A percentile compares a stretch with the other conserved stretches of the same genome.
Conservation (phyloP, 2,329 filamentous ascomycete genomes). For the Apiospora phragmitis region DNA sequence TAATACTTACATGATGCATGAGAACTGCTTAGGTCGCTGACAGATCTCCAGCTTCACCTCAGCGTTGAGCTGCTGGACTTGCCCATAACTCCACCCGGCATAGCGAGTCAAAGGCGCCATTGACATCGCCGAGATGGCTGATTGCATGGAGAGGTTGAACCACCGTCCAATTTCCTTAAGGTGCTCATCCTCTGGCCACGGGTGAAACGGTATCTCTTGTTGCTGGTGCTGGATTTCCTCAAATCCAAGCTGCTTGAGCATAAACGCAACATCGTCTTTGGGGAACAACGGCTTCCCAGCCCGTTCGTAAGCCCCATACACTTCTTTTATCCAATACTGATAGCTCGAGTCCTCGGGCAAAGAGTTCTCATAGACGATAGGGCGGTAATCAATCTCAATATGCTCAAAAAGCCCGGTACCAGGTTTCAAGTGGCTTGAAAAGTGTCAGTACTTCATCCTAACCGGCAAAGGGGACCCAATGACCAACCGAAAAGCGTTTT, state of each 20-base stretch:
- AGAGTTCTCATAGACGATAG: constrained; percentile 68
- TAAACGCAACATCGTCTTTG: constrained; percentile 52
- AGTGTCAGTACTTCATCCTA: constrained; percentile 22
- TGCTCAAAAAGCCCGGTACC: constrained; percentile 79
- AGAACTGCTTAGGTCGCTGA: constrained; percentile 67
- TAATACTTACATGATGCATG: constrained; percentile 71
- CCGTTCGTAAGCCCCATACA: constrained; percentile 67
- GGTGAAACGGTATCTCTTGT: constrained; percentile 71
- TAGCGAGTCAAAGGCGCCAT: constrained; percentile 71
- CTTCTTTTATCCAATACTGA: constrained; percentile 66
- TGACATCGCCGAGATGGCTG: constrained; percentile 72
- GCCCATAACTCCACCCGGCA: constrained; percentile 56
- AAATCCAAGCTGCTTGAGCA: constrained; percentile 73
- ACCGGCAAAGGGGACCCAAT: not conserved
- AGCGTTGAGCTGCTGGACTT: constrained; percentile 63
- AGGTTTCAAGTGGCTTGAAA: constrained; percentile 70
- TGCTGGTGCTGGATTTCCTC: constrained; percentile 73
- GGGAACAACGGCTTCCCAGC: constrained; percentile 66
- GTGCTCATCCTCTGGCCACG: constrained; percentile 66
- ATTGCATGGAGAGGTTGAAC: constrained; percentile 78
- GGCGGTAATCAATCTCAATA: constrained; percentile 82
- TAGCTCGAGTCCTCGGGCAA: constrained; percentile 59
- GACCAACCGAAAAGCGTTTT: constrained; percentile 64
- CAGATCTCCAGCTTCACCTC: constrained; percentile 69
- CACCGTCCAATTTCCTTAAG: constrained; percentile 72